These are phyloP conservation scores for Hypoxylon sp. DNA, from an alignment of 2,329 filamentous ascomycete genomes.

Conservation along the genomic window DNA sequence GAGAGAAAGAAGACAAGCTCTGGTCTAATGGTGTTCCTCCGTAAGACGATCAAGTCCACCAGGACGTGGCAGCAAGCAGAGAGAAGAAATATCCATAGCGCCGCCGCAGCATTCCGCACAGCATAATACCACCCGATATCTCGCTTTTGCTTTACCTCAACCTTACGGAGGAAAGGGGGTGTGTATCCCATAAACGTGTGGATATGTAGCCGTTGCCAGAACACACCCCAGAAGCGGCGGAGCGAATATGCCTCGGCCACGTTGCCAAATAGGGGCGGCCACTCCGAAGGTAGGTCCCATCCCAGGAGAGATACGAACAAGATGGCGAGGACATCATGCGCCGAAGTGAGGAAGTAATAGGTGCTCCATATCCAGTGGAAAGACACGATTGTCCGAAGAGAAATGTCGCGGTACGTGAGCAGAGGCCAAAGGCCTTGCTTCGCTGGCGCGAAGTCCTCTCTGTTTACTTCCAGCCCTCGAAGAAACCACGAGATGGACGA, in stretches of 20 bases:
- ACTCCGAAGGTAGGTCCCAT: conserved; percentile 41
- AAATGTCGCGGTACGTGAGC: neutral
- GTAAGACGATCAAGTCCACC: neutral
- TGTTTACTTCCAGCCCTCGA: neutral
- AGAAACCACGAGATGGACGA: neutral
- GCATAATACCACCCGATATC: neutral
- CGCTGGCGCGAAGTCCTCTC: conserved; percentile 12
- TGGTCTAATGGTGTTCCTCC: neutral
- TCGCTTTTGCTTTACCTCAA: neutral
- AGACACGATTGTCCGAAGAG: neutral
- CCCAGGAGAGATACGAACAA: conserved; percentile 40
- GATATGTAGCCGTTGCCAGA: conserved; percentile 42
- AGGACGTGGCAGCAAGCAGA: conserved; percentile 12
- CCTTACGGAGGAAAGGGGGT: neutral
- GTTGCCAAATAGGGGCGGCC: conserved; percentile 42
- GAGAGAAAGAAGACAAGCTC: conserved; percentile 19
- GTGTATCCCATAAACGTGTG: conserved; percentile 8
- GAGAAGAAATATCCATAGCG: conserved; percentile 22
- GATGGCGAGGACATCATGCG: conserved; percentile 32
- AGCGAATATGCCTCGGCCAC: conserved; percentile 37
- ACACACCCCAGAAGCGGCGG: conserved; percentile 45
- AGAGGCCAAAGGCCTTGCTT: conserved; percentile 11
- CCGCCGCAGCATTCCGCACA: neutral
- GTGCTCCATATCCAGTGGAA: conserved; percentile 38
- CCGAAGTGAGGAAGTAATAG: conserved; percentile 24